Conservation (phyloP, 495 filamentous ascomycete species). For the Hypomontagnella monticulosa region DNA sequence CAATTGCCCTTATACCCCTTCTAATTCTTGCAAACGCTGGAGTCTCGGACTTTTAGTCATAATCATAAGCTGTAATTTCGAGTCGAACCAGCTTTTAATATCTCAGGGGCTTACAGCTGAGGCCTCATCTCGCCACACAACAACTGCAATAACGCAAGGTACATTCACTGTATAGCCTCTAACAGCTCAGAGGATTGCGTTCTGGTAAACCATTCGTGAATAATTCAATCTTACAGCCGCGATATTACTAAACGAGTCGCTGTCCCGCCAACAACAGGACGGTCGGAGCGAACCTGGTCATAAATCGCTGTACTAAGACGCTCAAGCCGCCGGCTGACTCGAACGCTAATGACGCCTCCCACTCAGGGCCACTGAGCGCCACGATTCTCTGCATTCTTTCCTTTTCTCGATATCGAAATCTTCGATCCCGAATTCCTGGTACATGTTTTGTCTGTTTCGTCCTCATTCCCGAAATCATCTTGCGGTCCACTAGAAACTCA, state of each 20-base stretch:
- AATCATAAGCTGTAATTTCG: slow-evolving; percentile 14
- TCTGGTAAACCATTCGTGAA: slow-evolving; percentile 7
- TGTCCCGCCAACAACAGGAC: slow-evolving; percentile 15
- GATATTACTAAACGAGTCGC: slow-evolving; percentile 20
- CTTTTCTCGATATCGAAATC: slow-evolving; percentile 22
- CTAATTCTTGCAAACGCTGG: slow-evolving; percentile 14
- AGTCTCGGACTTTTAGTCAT: neutral
- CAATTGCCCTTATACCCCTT: neutral
- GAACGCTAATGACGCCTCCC: slow-evolving; percentile 35
- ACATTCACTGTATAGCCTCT: slow-evolving; percentile 3
- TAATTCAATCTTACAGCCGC: neutral
- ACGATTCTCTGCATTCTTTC: slow-evolving; percentile 5
- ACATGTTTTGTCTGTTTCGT: neutral
- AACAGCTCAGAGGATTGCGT: neutral
- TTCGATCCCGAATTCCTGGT: slow-evolving; percentile 3
- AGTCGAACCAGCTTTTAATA: slow-evolving; percentile 6
- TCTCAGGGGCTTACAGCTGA: neutral
- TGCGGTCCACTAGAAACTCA: neutral
- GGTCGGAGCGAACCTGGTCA: slow-evolving; percentile 29
- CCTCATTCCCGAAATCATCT: neutral
- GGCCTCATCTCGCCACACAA: slow-evolving; percentile 7
- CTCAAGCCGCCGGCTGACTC: slow-evolving; percentile 33
- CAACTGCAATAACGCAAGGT: neutral
- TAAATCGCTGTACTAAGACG: slow-evolving; percentile 35
- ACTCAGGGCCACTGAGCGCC: slow-evolving; percentile 22